Base-by-base conservation (phyloP, 129 eudicot genomes). In the Sambucus nigra region DNA sequence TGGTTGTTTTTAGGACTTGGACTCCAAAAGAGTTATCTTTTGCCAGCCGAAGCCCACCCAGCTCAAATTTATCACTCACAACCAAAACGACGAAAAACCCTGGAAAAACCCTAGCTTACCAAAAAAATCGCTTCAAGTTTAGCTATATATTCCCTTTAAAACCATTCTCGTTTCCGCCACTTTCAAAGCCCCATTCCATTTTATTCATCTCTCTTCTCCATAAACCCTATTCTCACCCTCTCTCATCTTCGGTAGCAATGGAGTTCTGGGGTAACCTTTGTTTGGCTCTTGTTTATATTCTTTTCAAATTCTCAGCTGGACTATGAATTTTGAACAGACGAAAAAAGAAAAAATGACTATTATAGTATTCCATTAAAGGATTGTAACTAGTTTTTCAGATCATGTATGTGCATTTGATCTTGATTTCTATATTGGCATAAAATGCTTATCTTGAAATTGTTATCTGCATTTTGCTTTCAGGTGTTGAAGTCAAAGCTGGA, bases 401-500 rank as follows among this genome's bases (percentile, higher is more conserved):
- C n/a, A n/a, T n/a, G n/a, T n/a, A n/a, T n/a, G n/a, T n/a, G n/a
- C n/a, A n/a, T n/a, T n/a, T n/a, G n/a, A n/a, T n/a, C n/a, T n/a
- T n/a, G n/a, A n/a, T n/a, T n/a, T n/a, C n/a, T n/a, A n/a, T n/a
- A n/a, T n/a, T n/a, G n/a, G n/a, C n/a, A n/a, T n/a, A n/a, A n/a
- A n/a, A 2, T 35, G 42, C 42, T 35, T 2, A 7, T 35, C 1
- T 35, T 2, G 42, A 35, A 35, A 35, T 12, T 35, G 8, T 29
- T 35, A 35, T 8, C 13, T 35, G 13, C 13, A 31, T 31, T 9
- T 35, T 7, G 42, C 42, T 8, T 40, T 0, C 63, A 86, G 96
- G 96, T 25, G 88, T 82, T 61, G 96, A 82, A 56, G 93, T 86
- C 39, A 86, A 86, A 60, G 69, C 84, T 16, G 83, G 83, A 21